phyloP scores from a whole-genome alignment of 192 early-diverging fungal genomes.

The Phlyctochytrium planicorne region DNA sequence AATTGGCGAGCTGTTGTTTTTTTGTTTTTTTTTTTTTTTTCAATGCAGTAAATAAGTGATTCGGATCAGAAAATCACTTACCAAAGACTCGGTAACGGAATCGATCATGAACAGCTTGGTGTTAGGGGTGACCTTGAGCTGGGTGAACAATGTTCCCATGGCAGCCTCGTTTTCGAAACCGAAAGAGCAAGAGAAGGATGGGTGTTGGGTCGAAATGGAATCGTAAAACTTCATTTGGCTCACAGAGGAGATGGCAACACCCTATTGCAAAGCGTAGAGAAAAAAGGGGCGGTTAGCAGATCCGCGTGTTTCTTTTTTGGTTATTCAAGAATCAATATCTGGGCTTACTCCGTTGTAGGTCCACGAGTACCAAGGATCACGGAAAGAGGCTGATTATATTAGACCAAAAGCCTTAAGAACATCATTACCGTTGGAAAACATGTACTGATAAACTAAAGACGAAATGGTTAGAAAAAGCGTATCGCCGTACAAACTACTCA shows the following conservation, averaged over 20 bases:
- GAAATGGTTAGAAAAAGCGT: too few species aligned
- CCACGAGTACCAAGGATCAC: background rate
- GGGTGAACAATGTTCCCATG: background rate
- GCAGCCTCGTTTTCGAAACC: background rate
- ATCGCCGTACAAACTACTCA: too few species aligned
- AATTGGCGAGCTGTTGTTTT: background rate
- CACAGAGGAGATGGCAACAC: background rate
- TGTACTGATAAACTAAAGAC: background rate
- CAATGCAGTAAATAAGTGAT: too few species aligned
- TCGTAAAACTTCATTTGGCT: background rate
- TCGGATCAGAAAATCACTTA: background rate
- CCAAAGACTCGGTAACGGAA: background rate
- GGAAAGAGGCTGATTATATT: background rate
- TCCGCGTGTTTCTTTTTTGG: too few species aligned
- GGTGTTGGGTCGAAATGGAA: background rate
- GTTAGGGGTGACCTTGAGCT: background rate
- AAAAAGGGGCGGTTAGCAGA: too few species aligned
- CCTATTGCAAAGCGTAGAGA: too few species aligned
- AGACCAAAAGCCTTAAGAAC: too few species aligned
- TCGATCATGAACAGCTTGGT: slow-evolving; percentile 1
- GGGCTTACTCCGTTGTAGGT: too few species aligned
- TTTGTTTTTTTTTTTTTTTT: too few species aligned
- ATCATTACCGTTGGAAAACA: background rate
- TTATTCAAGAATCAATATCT: too few species aligned
- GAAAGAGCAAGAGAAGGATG: background rate